These are phyloP conservation scores for Lecanicillium sp. DNA, from an alignment of 2,329 filamentous ascomycete genomes.

Conservation along the genomic window DNA sequence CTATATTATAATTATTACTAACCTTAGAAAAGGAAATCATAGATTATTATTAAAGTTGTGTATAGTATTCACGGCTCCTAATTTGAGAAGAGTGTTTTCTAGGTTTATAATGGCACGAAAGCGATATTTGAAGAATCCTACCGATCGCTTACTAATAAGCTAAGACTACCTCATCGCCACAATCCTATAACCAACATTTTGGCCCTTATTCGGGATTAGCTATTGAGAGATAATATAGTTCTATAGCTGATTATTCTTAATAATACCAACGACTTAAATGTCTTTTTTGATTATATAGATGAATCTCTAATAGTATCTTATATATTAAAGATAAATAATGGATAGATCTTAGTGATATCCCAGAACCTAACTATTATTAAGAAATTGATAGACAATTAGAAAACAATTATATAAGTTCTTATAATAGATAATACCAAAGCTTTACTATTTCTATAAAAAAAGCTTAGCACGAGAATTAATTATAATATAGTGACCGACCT, in stretches of 20 bases:
- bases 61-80: neutral
- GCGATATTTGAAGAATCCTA: slow-evolving; percentile 16
- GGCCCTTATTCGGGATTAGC: slow-evolving; percentile 25
- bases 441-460: slow-evolving; percentile 16
- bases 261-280: slow-evolving; percentile 17
- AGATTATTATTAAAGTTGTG: slow-evolving; percentile 16
- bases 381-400: slow-evolving; percentile 12
- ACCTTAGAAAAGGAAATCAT: slow-evolving; percentile 16
- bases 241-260: slow-evolving; percentile 21
- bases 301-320: slow-evolving; percentile 14
- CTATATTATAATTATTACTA: neutral
- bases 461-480: slow-evolving; percentile 7
- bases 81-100: slow-evolving; percentile 15
- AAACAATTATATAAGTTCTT: slow-evolving; percentile 14
- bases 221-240: slow-evolving; percentile 19
- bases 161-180: slow-evolving; percentile 24
- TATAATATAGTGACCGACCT: slow-evolving; percentile 13
- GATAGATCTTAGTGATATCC: slow-evolving; percentile 17
- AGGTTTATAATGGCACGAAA: slow-evolving; percentile 10
- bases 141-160: slow-evolving; percentile 8
- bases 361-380: slow-evolving; percentile 15
- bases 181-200: slow-evolving; percentile 28
- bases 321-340: slow-evolving; percentile 13
- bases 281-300: slow-evolving; percentile 11
- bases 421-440: slow-evolving; percentile 17